A percentile compares a stretch with the other conserved stretches of the same genome.
Evolutionary conservation across 306 rosid genomes (phyloP).

Genomic region (Senna siamea): DNA sequence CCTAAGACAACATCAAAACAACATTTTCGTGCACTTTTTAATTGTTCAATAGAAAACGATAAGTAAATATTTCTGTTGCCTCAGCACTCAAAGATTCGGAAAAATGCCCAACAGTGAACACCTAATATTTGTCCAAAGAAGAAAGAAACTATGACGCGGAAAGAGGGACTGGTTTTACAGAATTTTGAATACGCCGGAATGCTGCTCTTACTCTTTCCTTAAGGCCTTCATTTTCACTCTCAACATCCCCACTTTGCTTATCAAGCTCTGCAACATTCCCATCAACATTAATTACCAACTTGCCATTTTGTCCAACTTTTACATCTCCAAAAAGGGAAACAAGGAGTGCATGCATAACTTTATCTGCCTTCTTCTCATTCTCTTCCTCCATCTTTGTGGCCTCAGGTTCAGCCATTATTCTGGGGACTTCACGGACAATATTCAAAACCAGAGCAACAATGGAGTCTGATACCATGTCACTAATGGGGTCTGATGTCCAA

Average conservation of each 20-base stretch:
- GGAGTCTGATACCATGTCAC: conserved; percentile 91
- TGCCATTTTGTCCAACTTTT: conserved; percentile 76
- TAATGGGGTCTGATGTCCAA: conserved; percentile 84
- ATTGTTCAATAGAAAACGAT: too few species aligned
- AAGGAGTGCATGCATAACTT: conserved; percentile 74
- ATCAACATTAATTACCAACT: conserved; percentile 75
- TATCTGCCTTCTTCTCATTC: conserved; percentile 69
- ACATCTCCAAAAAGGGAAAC: conserved; percentile 82
- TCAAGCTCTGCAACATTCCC: conserved; percentile 77
- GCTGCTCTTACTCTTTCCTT: conserved; percentile 80
- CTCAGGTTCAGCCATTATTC: conserved; percentile 69
- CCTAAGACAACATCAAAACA: too few species aligned
- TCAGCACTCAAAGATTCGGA: neutral
- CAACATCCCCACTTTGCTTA: conserved; percentile 80
- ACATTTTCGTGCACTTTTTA: too few species aligned
- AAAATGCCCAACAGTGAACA: neutral
- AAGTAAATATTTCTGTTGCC: too few species aligned
- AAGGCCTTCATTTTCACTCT: conserved; percentile 85
- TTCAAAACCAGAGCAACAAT: conserved; percentile 74
- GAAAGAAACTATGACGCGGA: conserved; percentile 46
- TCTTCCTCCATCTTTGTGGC: conserved; percentile 67
- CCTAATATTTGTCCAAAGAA: neutral
- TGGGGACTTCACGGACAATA: conserved; percentile 73
- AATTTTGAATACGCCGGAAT: conserved; percentile 69
- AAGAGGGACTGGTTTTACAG: conserved; percentile 83